phyloP scores from a whole-genome alignment of 208 protist genomes.

The Angomonas deanei region DNA sequence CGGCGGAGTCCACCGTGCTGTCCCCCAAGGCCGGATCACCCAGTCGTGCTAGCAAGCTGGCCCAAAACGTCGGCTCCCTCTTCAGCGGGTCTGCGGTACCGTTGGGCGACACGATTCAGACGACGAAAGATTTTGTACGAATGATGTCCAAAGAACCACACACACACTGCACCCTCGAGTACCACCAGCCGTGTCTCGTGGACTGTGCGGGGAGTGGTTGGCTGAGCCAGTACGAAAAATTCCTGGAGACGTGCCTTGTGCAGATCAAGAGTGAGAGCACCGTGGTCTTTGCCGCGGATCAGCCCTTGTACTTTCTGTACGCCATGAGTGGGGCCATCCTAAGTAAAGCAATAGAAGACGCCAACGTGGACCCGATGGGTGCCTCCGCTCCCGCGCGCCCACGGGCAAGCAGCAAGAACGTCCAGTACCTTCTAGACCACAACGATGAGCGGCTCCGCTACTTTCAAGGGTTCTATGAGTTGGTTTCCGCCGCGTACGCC shows the following conservation, averaged over 20 bases:
- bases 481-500: slow-evolving; percentile 7
- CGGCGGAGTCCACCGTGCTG: background rate
- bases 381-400: background rate
- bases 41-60: background rate
- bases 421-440: background rate
- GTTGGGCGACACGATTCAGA: background rate
- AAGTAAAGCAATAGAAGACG: background rate
- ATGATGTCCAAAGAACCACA: background rate
- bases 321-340: background rate
- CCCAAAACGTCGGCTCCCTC: background rate
- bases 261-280: background rate
- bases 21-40: background rate
- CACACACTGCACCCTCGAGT: background rate
- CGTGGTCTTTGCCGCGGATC: slow-evolving; percentile 2
- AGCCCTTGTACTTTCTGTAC: background rate
- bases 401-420: background rate
- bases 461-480: slow-evolving; percentile 16
- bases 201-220: background rate
- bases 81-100: background rate
- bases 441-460: slow-evolving; percentile 16
- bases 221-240: slow-evolving; percentile 8
- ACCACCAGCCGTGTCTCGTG: background rate
- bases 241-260: background rate
- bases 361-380: background rate
- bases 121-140: background rate